Conservation (phyloP, 768 basidiomycete species). For the Candolleomyces aberdarensis region DNA sequence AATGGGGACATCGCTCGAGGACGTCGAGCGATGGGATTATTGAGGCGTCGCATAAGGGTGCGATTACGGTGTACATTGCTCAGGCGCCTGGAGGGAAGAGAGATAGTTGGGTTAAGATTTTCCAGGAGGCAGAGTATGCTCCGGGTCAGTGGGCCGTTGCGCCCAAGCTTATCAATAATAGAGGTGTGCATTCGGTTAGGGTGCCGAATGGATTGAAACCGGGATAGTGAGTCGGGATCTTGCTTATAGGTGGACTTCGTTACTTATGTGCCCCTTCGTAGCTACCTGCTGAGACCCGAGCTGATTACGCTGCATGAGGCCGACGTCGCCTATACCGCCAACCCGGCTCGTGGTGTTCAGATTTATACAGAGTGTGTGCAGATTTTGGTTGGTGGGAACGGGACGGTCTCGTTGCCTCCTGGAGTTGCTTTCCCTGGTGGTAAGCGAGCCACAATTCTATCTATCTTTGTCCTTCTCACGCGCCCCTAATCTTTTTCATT, state of each 20-base stretch:
- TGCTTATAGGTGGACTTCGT: not conserved
- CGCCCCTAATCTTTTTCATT: not conserved
- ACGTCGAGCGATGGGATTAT: slow-evolving; percentile 29
- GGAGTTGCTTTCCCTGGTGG: slow-evolving; percentile 25
- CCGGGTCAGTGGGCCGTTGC: slow-evolving; percentile 27
- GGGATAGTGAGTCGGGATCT: slow-evolving; percentile 5
- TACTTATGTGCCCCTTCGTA: not conserved
- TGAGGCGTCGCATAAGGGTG: slow-evolving; percentile 31
- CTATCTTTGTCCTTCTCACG: no score
- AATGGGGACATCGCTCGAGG: slow-evolving; percentile 29
- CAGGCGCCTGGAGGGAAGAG: slow-evolving; percentile 18
- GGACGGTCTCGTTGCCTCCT: slow-evolving; percentile 31
- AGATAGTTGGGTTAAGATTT: slow-evolving; percentile 32
- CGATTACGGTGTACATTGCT: slow-evolving; percentile 32
- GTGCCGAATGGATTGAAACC: slow-evolving; percentile 14
- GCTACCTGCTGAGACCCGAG: slow-evolving; percentile 26
- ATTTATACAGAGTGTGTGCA: slow-evolving; percentile 50
- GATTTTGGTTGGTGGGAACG: slow-evolving; percentile 18
- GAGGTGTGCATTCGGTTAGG: slow-evolving; percentile 29
- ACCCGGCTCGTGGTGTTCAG: slow-evolving; percentile 42
- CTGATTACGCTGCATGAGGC: slow-evolving; percentile 33
- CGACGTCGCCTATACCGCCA: slow-evolving; percentile 25
- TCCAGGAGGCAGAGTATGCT: slow-evolving; percentile 23
- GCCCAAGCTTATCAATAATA: slow-evolving; percentile 26
- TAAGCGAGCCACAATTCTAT: not conserved